These are phyloP conservation scores for Calvatia gigantea DNA, from an alignment of 768 basidiomycete species.

Conservation along the genomic window DNA sequence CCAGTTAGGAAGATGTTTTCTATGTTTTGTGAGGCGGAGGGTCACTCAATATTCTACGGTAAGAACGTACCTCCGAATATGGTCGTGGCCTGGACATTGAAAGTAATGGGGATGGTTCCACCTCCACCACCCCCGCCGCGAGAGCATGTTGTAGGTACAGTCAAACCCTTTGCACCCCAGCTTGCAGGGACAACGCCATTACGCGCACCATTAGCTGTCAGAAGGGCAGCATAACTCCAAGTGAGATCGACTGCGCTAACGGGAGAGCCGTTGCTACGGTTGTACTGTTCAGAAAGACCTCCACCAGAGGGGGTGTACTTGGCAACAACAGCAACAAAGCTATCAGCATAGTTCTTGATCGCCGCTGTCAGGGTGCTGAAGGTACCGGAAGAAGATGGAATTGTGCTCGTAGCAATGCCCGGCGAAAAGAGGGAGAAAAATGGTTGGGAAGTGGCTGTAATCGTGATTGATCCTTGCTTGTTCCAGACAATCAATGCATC, in stretches of 20 bases:
- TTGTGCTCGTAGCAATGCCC: slow-evolving; percentile 47
- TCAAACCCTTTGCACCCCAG: slow-evolving; percentile 66
- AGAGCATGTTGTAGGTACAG: slow-evolving; percentile 43
- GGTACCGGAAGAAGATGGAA: slow-evolving; percentile 39
- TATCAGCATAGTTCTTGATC: slow-evolving; percentile 59
- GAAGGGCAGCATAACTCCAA: slow-evolving; percentile 72
- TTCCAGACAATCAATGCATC: slow-evolving; percentile 68
- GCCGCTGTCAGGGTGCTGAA: slow-evolving; percentile 47
- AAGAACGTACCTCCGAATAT: slow-evolving; percentile 47
- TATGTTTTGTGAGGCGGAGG: slow-evolving; percentile 19
- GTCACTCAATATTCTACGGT: background rate
- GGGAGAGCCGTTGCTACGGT: slow-evolving; percentile 43
- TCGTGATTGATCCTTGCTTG: slow-evolving; percentile 39
- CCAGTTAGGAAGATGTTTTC: slow-evolving; percentile 73
- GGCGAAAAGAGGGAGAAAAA: slow-evolving; percentile 66
- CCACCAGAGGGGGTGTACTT: slow-evolving; percentile 64
- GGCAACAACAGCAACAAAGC: slow-evolving; percentile 51
- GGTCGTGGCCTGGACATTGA: slow-evolving; percentile 64
- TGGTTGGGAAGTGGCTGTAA: slow-evolving; percentile 59
- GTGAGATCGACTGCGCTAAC: slow-evolving; percentile 65
- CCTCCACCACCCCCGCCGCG: slow-evolving; percentile 15
- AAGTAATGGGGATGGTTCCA: slow-evolving; percentile 48
- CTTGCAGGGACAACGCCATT: slow-evolving; percentile 41
- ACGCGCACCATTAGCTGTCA: slow-evolving; percentile 57
- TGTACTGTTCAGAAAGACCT: slow-evolving; percentile 62